Evolutionary conservation across 2,329 filamentous ascomycete species (phyloP).

Genomic region (Mollisia scopiformis): DNA sequence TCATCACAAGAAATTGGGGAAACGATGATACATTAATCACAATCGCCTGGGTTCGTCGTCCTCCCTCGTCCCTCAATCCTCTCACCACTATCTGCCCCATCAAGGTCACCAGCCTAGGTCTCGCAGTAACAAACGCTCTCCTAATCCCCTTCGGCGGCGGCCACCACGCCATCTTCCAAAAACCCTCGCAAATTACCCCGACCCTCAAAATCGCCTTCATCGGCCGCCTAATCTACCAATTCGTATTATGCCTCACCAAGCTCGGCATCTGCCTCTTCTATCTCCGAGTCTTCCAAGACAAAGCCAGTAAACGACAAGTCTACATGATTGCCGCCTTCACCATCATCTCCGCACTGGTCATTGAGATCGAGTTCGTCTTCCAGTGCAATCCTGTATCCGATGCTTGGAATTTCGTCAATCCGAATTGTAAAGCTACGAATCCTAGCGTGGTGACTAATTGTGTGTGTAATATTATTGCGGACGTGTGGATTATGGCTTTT

Average conservation of each 20-base stretch:
- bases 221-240: conserved; percentile 19
- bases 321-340: conserved; percentile 15
- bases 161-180: conserved; percentile 6
- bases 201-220: conserved; percentile 15
- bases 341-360: conserved; percentile 5
- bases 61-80: no score
- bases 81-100: not conserved
- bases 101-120: not conserved
- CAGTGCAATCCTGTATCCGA: conserved; percentile 18
- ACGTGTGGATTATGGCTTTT: conserved; percentile 24
- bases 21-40: conserved; percentile 21
- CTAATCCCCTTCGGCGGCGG: conserved; percentile 14
- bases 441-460: conserved; percentile 11
- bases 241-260: conserved; percentile 21
- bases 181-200: not conserved
- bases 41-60: conserved; percentile 18
- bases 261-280: conserved; percentile 19
- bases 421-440: conserved; percentile 10
- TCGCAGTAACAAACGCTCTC: conserved; percentile 13
- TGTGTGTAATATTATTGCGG: conserved; percentile 18
- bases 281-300: conserved; percentile 18
- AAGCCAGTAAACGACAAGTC: conserved; percentile 3
- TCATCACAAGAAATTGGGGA: conserved; percentile 19
- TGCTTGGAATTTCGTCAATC: conserved; percentile 14
- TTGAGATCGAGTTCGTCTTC: conserved; percentile 21